Base-by-base conservation (phyloP, 371 early-diverging fungal species). In the Smittium culicis region DNA sequence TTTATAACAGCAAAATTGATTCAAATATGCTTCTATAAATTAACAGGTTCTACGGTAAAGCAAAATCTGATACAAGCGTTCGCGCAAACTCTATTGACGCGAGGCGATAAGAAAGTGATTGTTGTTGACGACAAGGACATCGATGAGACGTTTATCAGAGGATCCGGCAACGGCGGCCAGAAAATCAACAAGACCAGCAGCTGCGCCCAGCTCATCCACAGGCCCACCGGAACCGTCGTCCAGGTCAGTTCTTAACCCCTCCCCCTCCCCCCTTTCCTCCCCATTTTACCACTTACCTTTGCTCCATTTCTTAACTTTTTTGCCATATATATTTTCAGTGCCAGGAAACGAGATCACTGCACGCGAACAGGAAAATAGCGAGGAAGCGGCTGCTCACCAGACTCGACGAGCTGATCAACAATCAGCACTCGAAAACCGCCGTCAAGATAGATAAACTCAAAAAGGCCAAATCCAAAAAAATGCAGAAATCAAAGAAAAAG, bases 91-190 rank as follows among this genome's bases (percentile, higher is more conserved):
- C n/a, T n/a, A n/a, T n/a, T n/a, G n/a, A n/a, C n/a, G n/a, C n/a
- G n/a, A n/a, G n/a, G n/a, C n/a, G n/a, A n/a, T n/a, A n/a, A n/a
- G n/a, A n/a, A n/a, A n/a, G n/a, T n/a, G n/a, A n/a, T n/a, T n/a
- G n/a, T n/a, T n/a, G n/a, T n/a, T n/a, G n/a, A n/a, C n/a, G n/a
- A n/a, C n/a, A n/a, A n/a, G n/a, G n/a, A n/a, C n/a, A n/a, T n/a
- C n/a, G n/a, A 86, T 28, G 96, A 94, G 72, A 84, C 81, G 30
- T 94, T 93, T 73, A 82, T 92, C 31, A 90, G 88, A 56, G 96
- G 96, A 0, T 85, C 86, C 55, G 96, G 94, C 5, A 88, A 90
- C 66, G 96, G 96, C 34, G 96, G 96, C 0, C 96, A 95, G 72
- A 90, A 89, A 70, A 86, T 95, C 67, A 95, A 95, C 80, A 95